phyloP scores from a whole-genome alignment of 2,329 filamentous ascomycete genomes.

The Alternaria sp. region DNA sequence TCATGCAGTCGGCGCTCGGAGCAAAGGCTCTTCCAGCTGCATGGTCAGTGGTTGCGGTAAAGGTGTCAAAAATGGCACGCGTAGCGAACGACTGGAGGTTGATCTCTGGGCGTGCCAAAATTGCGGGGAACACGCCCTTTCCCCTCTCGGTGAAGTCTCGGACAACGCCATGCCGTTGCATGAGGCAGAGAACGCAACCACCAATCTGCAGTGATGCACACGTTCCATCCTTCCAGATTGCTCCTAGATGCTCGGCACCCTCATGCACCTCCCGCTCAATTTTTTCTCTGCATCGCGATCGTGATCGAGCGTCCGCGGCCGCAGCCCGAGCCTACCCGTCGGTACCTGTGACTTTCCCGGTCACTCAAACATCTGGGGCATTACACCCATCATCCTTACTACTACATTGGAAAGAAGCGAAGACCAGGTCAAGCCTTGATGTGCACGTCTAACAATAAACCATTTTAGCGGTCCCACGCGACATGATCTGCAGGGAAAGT shows the following conservation, averaged over 20 bases:
- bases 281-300: conserved; percentile 4
- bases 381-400: background rate
- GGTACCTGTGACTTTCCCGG: background rate
- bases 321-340: background rate
- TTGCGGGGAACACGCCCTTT: conserved; percentile 20
- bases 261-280: conserved; percentile 8
- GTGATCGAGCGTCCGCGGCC: conserved; percentile 1
- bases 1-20: conserved; percentile 21
- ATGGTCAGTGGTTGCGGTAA: conserved; percentile 4
- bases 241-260: conserved; percentile 5
- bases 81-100: conserved; percentile 20
- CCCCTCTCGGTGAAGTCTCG: conserved; percentile 27
- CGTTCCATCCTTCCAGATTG: conserved; percentile 17
- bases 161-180: conserved; percentile 15
- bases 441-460: background rate
- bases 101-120: conserved; percentile 5
- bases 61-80: conserved; percentile 3
- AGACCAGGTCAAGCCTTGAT: background rate
- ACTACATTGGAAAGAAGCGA: background rate
- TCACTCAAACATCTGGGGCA: background rate
- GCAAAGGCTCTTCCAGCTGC: conserved; percentile 12
- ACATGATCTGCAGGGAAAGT: conserved; percentile 5
- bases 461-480: background rate
- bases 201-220: background rate
- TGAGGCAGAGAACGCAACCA: background rate